phyloP scores from a whole-genome alignment of 176 grass and related monocot genomes.

The Triticum monococcum region DNA sequence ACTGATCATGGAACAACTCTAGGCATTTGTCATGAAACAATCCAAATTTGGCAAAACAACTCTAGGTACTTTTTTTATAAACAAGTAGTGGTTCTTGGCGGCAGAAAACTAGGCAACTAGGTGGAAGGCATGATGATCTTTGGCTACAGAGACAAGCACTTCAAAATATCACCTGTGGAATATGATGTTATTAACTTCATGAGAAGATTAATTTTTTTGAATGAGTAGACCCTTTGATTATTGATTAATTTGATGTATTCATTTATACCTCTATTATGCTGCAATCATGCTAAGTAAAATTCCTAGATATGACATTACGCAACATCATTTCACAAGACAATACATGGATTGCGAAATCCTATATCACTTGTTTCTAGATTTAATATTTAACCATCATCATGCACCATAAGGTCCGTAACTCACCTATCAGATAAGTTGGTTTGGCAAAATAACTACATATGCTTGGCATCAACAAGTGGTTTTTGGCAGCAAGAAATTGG shows the following conservation, averaged over 20 bases:
- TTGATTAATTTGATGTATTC: not conserved
- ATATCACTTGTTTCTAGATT: not conserved
- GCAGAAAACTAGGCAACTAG: too few species aligned
- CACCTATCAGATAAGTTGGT: not conserved
- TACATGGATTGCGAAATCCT: not conserved
- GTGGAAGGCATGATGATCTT: too few species aligned
- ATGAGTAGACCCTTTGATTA: too few species aligned
- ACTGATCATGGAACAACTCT: too few species aligned
- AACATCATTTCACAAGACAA: not conserved
- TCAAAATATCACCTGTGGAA: too few species aligned
- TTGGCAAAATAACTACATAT: not conserved
- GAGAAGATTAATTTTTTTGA: too few species aligned
- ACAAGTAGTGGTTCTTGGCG: too few species aligned
- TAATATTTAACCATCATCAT: not conserved
- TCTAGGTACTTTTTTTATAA: too few species aligned
- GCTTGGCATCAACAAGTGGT: conserved; percentile 51
- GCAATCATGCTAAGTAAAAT: not conserved
- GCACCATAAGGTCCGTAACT: not conserved
- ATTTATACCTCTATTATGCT: not conserved
- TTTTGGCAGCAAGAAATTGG: conserved; percentile 67
- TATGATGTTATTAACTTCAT: too few species aligned
- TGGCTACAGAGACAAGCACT: too few species aligned
- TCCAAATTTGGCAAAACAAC: too few species aligned
- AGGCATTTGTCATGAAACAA: too few species aligned
- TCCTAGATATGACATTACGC: not conserved